A percentile compares a stretch with the other conserved stretches of the same genome.
Conservation (phyloP, 177 flowering plant genomes). For the Vitis hybrid region DNA sequence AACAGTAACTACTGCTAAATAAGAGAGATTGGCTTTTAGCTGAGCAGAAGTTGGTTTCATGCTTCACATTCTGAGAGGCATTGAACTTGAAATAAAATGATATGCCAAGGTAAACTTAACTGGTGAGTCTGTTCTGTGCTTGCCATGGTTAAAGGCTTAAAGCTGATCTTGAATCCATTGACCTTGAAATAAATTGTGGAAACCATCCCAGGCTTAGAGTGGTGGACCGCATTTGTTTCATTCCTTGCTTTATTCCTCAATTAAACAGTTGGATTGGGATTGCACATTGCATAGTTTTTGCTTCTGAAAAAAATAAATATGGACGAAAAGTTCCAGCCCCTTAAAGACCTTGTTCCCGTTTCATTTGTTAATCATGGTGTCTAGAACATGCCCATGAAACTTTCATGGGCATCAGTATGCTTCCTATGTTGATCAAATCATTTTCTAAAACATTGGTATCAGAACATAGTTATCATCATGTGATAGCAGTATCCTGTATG, state of each 20-base stretch:
- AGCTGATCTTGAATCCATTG: conserved; percentile 66
- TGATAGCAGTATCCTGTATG: no score
- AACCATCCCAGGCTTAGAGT: conserved; percentile 91
- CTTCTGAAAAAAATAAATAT: neutral
- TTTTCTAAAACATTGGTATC: neutral
- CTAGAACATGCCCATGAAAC: no score
- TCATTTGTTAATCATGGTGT: no score
- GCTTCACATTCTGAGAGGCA: no score
- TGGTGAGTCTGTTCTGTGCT: conserved; percentile 35
- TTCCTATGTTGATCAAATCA: neutral
- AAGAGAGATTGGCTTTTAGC: no score
- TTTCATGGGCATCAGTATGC: neutral
- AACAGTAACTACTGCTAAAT: no score
- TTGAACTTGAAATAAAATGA: no score
- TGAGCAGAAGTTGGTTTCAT: no score
- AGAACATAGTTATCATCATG: no score
- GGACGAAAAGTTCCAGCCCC: neutral
- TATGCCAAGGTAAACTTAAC: no score
- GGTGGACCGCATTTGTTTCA: conserved; percentile 87
- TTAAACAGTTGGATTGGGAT: conserved; percentile 52
- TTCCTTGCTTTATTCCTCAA: conserved; percentile 56
- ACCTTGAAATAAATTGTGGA: conserved; percentile 65
- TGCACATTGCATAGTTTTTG: conserved; percentile 76
- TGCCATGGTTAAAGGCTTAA: conserved; percentile 83
- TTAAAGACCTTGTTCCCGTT: no score